These are phyloP conservation scores for Entonaema liquescens DNA, from an alignment of 495 filamentous ascomycete genomes.

Conservation along the genomic window DNA sequence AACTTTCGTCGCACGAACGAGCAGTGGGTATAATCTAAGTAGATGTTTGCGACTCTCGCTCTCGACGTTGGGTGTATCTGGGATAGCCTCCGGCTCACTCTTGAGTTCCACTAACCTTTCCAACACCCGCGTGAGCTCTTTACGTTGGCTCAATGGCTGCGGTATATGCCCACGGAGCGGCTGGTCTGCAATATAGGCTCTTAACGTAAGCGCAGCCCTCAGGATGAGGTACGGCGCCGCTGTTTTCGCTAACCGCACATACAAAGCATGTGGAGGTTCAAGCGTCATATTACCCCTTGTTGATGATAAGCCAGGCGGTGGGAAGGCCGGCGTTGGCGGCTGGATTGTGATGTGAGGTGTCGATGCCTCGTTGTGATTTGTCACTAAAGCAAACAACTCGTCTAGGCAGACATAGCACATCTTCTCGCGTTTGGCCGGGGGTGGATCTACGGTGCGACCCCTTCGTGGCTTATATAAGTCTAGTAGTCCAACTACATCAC, in stretches of 20 bases:
- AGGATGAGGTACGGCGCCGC: slow-evolving; percentile 86
- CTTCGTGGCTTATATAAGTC: slow-evolving; percentile 70
- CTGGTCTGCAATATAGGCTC: slow-evolving; percentile 89
- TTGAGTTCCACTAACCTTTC: slow-evolving; percentile 68
- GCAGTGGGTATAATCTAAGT: slow-evolving; percentile 80
- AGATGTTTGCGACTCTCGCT: slow-evolving; percentile 73
- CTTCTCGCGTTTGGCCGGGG: slow-evolving; percentile 67
- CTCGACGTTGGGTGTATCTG: slow-evolving; percentile 65
- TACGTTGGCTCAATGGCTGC: slow-evolving; percentile 81
- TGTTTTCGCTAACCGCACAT: slow-evolving; percentile 73
- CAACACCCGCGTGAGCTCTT: slow-evolving; percentile 78
- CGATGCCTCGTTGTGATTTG: slow-evolving; percentile 52
- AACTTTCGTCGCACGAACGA: slow-evolving; percentile 73
- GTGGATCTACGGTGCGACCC: slow-evolving; percentile 75
- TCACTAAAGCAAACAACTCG: slow-evolving; percentile 78
- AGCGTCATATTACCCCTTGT: slow-evolving; percentile 24
- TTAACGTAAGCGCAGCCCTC: slow-evolving; percentile 78
- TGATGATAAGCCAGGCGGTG: slow-evolving; percentile 10
- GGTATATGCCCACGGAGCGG: slow-evolving; percentile 92
- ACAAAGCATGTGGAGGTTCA: slow-evolving; percentile 46
- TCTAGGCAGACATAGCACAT: slow-evolving; percentile 85
- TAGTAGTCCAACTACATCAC: slow-evolving; percentile 63
- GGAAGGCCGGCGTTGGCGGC: slow-evolving; percentile 43
- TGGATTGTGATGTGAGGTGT: slow-evolving; percentile 43
- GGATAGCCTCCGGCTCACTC: slow-evolving; percentile 76